Percentiles rank a stretch among this genome's conserved stretches.
phyloP scores from a whole-genome alignment of 148 eudicot species.

The Spergularia marina region DNA sequence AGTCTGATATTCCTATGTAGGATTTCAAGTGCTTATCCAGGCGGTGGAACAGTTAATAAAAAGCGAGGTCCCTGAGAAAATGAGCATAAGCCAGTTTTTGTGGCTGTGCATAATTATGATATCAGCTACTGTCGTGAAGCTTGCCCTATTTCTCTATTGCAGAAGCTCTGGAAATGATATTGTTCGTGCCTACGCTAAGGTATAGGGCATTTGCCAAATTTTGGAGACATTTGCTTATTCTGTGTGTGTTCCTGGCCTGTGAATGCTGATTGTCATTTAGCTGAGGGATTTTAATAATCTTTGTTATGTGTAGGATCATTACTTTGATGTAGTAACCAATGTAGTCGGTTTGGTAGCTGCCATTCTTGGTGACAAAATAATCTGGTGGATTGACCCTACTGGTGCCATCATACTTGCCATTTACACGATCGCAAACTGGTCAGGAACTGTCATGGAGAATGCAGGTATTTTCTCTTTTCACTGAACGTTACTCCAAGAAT shows the following conservation, averaged over 20 bases:
- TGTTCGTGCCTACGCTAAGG: slow-evolving; percentile 99
- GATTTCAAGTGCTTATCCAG: slow-evolving; percentile 82
- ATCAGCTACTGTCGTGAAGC: slow-evolving; percentile 67
- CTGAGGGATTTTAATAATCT: slow-evolving; percentile 1
- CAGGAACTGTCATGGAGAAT: slow-evolving; percentile 87
- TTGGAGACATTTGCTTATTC: background rate
- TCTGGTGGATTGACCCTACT: slow-evolving; percentile 92
- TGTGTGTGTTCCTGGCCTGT: background rate
- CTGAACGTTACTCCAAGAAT: background rate
- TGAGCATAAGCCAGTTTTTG: slow-evolving; percentile 45
- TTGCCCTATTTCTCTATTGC: slow-evolving; percentile 74
- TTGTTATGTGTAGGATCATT: slow-evolving; percentile 60
- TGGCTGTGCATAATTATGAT: slow-evolving; percentile 83
- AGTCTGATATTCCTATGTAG: slow-evolving; percentile 29
- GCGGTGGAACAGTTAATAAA: slow-evolving; percentile 65
- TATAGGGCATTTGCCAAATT: slow-evolving; percentile 9
- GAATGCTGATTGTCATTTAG: background rate
- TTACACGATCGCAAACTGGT: slow-evolving; percentile 86
- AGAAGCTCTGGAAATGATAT: slow-evolving; percentile 71
- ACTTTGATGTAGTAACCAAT: slow-evolving; percentile 89
- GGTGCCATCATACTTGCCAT: slow-evolving; percentile 88
- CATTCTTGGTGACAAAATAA: slow-evolving; percentile 72
- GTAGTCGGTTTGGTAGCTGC: slow-evolving; percentile 88
- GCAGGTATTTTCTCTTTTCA: slow-evolving; percentile 51
- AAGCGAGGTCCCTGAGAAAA: slow-evolving; percentile 44